Conservation (phyloP, 257 asterid species). For the Jasminum sambac region DNA sequence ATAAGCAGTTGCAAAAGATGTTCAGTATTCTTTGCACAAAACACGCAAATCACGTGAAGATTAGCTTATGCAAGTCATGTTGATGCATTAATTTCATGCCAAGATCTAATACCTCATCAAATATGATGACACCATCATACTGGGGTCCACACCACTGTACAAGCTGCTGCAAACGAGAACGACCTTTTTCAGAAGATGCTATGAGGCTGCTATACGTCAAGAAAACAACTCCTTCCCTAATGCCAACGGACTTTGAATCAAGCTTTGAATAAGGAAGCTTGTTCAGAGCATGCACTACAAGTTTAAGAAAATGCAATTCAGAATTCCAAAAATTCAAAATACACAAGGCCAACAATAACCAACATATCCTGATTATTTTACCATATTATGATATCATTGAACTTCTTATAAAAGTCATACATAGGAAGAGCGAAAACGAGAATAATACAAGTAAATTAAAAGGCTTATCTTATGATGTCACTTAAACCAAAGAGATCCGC, state of each 20-base stretch:
- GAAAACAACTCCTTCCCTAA: constrained; percentile 92
- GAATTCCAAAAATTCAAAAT: constrained; percentile 17
- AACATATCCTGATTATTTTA: neutral
- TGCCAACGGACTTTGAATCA: constrained; percentile 82
- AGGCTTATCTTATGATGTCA: neutral
- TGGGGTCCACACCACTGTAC: constrained; percentile 85
- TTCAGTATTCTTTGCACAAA: constrained; percentile 26
- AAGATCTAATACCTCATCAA: constrained; percentile 78
- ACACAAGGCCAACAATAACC: constrained; percentile 2
- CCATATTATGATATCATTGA: neutral
- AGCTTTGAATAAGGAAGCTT: constrained; percentile 98
- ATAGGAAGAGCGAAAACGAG: neutral
- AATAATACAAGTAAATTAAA: neutral
- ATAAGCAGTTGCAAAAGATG: constrained; percentile 25
- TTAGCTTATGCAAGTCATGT: constrained; percentile 26
- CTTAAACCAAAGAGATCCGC: neutral
- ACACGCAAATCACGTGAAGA: constrained; percentile 12
- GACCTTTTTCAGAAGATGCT: constrained; percentile 97
- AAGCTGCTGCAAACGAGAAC: constrained; percentile 92
- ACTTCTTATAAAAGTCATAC: neutral
- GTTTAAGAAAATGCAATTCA: constrained; percentile 22
- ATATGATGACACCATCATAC: constrained; percentile 78
- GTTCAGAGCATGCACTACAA: constrained; percentile 94
- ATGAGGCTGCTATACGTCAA: constrained; percentile 96
- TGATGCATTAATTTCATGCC: constrained; percentile 6